Evolutionary conservation across 371 early-diverging fungal species (phyloP).

Genomic region (Mucor mucedo): DNA sequence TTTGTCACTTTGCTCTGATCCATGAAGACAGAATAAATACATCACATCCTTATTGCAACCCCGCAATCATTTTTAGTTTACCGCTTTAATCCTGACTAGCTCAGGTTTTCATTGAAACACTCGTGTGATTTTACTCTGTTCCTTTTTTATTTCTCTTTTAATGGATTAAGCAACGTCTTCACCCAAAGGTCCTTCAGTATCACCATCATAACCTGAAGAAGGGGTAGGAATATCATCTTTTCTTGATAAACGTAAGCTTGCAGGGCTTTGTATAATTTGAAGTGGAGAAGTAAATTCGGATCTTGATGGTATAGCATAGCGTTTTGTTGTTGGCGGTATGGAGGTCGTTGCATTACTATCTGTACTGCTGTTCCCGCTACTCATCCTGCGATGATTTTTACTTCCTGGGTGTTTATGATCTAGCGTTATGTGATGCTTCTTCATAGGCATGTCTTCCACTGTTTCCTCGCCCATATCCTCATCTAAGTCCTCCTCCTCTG

Average conservation of each 20-base stretch:
- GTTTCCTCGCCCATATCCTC: constrained; percentile 7
- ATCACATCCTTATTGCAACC: too few species aligned
- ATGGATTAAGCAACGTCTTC: not conserved
- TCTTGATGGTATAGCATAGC: not conserved
- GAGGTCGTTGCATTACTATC: constrained; percentile 17
- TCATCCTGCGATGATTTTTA: constrained; percentile 15
- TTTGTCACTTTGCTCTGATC: too few species aligned
- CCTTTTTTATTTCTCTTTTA: too few species aligned
- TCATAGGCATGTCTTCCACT: not conserved
- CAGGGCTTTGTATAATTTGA: not conserved
- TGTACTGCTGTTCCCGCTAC: constrained; percentile 24
- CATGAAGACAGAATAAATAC: too few species aligned
- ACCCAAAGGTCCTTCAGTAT: constrained; percentile 25
- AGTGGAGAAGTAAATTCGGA: not conserved
- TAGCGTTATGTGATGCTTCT: not conserved
- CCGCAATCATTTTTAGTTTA: too few species aligned
- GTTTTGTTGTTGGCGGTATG: not conserved
- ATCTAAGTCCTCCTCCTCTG: constrained; percentile 21
- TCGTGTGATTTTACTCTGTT: too few species aligned
- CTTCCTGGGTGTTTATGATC: not conserved
- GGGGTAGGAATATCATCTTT: constrained; percentile 27
- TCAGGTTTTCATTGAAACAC: too few species aligned
- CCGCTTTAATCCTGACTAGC: too few species aligned
- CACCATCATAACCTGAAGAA: constrained; percentile 33
- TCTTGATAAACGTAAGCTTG: not conserved